Evolutionary conservation across 129 eudicot species (phyloP), one percentile per base, ranked within the genome.

Genomic region (Flaveria robusta): DNA sequence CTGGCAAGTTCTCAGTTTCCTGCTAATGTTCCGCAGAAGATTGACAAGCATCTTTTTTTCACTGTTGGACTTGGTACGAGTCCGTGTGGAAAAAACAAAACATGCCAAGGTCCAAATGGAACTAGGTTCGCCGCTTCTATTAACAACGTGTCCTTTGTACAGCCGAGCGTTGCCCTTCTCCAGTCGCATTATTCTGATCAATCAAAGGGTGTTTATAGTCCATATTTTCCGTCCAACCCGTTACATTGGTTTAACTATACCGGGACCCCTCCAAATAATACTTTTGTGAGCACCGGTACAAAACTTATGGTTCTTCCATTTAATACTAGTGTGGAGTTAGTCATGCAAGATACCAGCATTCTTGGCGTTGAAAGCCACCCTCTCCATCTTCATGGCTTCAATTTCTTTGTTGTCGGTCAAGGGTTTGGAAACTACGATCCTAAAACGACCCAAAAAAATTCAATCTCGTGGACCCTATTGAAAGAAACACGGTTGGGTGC

Each of bases 71-170:
- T 52, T 52, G 60, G 60, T 54, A 54, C 62, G 24, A 54, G 62
- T 54, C 62, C 62, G 4, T 54, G 62, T 54, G 62, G 7, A 19
- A 54, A 54, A 18, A 19, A 54, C 11, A 54, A 54, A n/a, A 54
- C 62, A 7, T 54, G 62, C 26, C 62, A 54, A 18, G 62, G 62
- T 18, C 62, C 62, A 54, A 54, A 54, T 19, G 62, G 62, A 54
- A 54, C 62, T 20, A 54, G 62, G 62, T 54, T 54, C 27, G 62
- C 62, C 22, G 62, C 62, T 11, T 54, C 62, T 54, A 19, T 54
- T 54, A 54, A 54, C 62, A 54, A 54, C 7, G 62, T 54, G 62
- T 54, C 62, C 62, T 54, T 52, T 52, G 60, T 52, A 52, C 60
- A 52, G 3, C 60, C 60, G 18, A 18, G 10, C 18, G 60, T 18